A percentile compares a stretch with the other conserved stretches of the same genome.
Conservation (phyloP, 805 yeast genomes). For the Pichia deserticola region DNA sequence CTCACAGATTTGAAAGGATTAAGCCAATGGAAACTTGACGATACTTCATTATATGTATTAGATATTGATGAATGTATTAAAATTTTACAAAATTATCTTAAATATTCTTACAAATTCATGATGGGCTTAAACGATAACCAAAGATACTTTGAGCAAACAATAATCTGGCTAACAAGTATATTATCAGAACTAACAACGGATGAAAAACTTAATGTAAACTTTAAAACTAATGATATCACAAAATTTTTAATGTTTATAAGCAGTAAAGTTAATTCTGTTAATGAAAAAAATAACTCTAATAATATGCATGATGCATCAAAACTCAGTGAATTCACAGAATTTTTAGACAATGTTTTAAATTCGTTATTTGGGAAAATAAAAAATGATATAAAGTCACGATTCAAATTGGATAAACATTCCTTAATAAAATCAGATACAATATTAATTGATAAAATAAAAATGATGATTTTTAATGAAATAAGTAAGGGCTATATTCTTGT, state of each 20-base stretch:
- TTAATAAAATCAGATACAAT: neutral
- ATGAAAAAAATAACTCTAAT: neutral
- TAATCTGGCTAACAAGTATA: constrained; percentile 36
- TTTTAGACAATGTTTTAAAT: constrained; percentile 10
- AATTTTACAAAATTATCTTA: constrained; percentile 22
- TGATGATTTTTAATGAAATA: neutral
- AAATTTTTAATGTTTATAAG: constrained; percentile 22
- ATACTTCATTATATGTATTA: constrained; percentile 14
- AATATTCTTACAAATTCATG: constrained; percentile 31
- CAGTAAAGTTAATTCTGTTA: constrained; percentile 3
- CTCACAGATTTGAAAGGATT: constrained; percentile 36
- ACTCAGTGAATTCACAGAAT: constrained; percentile 7
- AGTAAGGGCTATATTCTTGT: neutral
- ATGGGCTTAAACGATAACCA: constrained; percentile 42
- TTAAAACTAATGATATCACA: constrained; percentile 25
- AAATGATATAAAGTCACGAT: constrained; percentile 15
- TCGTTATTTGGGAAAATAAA: constrained; percentile 14
- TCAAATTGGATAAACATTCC: neutral
- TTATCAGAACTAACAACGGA: constrained; percentile 35
- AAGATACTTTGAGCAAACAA: constrained; percentile 35
- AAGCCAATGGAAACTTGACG: constrained; percentile 29
- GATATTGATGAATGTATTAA: constrained; percentile 15
- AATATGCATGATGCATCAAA: constrained; percentile 1
- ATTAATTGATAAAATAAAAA: neutral
- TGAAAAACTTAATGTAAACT: constrained; percentile 17